Evolutionary conservation across 179 eudicot genomes (phyloP), one percentile per base, ranked within the genome.

Genomic region (Gypsophila paniculata): DNA sequence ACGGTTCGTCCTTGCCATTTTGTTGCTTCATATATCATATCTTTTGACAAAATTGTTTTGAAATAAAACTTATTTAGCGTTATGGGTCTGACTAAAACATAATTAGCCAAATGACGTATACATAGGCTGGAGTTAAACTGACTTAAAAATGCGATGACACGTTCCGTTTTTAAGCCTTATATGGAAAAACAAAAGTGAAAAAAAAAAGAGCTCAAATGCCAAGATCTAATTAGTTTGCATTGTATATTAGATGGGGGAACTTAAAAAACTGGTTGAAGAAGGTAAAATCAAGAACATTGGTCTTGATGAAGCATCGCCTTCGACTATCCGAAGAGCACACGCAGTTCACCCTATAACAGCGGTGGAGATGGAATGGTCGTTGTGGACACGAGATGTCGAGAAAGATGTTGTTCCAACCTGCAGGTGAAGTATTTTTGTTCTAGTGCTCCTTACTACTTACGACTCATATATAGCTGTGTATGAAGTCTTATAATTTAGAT

Each of bases 321-420:
- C 84, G 12, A 83, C 86, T 18, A 80, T 83, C 69, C 75, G 84
- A 62, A 83, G 86, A 59, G 84, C 86, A 0, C 86, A 83, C 49
- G 79, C 83, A 15, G 81, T 79, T 49, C 85, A 82, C 77, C 83
- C 85, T 7, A 68, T 82, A 61, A 74, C 85, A 0, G 91, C 85
- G 0, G 82, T 87, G 14, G 86, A 87, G 61, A 44, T 80, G 34
- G 91, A 88, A 77, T 88, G 89, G 89, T 84, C 91, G 0, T 76
- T 86, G 65, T 88, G 92, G 92, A 26, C 81, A 5, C 75, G 89
- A 77, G 88, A 88, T 67, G 72, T 66, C 15, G 92, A 86, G 74
- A 78, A 86, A 74, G 87, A 82, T 3, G 60, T 86, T 11, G 21
- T 86, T 22, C 90, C 87, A 34, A 78, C 83, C 69, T 81, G 87